Evolutionary conservation across 768 basidiomycete genomes (phyloP).

Genomic region (Lactarius psammicola): DNA sequence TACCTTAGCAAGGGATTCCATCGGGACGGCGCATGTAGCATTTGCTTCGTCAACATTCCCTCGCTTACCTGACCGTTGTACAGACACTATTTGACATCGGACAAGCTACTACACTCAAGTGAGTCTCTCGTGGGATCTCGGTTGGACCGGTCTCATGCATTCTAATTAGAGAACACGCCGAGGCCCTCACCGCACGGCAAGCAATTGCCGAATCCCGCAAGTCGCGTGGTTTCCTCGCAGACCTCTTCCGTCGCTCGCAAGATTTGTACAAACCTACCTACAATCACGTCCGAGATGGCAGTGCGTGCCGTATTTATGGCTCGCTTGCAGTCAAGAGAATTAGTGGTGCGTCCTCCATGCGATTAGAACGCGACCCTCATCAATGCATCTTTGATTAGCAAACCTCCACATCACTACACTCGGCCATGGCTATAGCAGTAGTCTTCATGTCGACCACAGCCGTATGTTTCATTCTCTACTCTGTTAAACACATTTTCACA

Average conservation of each 20-base stretch:
- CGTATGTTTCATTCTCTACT: slow-evolving; percentile 47
- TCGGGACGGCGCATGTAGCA: slow-evolving; percentile 72
- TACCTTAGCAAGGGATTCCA: slow-evolving; percentile 76
- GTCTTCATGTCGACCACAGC: slow-evolving; percentile 82
- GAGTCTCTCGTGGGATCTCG: background rate
- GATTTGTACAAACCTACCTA: slow-evolving; percentile 68
- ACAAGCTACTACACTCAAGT: slow-evolving; percentile 72
- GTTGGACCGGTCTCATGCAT: slow-evolving; percentile 28
- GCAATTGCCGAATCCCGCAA: slow-evolving; percentile 70
- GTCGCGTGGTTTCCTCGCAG: slow-evolving; percentile 70
- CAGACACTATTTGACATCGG: slow-evolving; percentile 79
- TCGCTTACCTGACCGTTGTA: background rate
- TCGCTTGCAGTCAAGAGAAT: slow-evolving; percentile 84
- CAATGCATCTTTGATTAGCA: slow-evolving; percentile 41
- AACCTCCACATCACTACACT: slow-evolving; percentile 94
- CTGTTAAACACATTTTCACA: background rate
- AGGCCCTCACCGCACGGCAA: slow-evolving; percentile 63
- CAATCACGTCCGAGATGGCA: slow-evolving; percentile 62
- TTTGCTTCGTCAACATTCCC: slow-evolving; percentile 2
- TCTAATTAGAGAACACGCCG: slow-evolving; percentile 55
- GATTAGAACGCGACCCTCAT: background rate
- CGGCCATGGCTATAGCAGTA: slow-evolving; percentile 90
- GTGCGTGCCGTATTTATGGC: slow-evolving; percentile 85
- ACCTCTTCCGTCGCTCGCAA: slow-evolving; percentile 46
- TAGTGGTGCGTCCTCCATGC: slow-evolving; percentile 53